Percentiles rank a stretch among this genome's conserved stretches.
Evolutionary conservation across 2,329 filamentous ascomycete genomes (phyloP).

Genomic region (Arthrocladium fulminans): DNA sequence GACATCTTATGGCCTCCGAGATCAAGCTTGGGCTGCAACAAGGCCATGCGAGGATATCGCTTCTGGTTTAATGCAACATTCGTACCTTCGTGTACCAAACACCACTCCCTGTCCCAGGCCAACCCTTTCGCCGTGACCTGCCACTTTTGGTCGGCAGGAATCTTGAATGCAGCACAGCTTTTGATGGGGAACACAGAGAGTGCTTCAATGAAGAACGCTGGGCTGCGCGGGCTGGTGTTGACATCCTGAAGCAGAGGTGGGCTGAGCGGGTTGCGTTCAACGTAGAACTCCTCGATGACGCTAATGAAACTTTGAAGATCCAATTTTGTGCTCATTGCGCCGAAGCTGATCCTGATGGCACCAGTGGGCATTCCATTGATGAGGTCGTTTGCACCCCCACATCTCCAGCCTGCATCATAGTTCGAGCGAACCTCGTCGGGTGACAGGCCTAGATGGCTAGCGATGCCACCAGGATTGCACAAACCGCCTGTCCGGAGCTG

Average conservation of each 20-base stretch:
- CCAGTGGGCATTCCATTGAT: constrained; percentile 80
- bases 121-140: constrained; percentile 72
- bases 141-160: constrained; percentile 61
- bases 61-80: constrained; percentile 83
- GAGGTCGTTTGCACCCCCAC: constrained; percentile 73
- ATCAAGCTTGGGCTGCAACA: constrained; percentile 68
- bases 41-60: constrained; percentile 74
- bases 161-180: constrained; percentile 71
- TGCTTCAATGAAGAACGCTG: constrained; percentile 48
- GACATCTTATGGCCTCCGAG: constrained; percentile 57
- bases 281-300: constrained; percentile 65
- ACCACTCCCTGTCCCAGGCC: constrained; percentile 95
- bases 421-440: constrained; percentile 77
- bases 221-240: not conserved
- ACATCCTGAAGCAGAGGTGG: constrained; percentile 1
- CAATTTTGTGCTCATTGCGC: constrained; percentile 72
- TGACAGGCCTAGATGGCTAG: constrained; percentile 60
- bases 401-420: constrained; percentile 75
- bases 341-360: constrained; percentile 73
- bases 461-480: constrained; percentile 85
- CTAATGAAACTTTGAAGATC: constrained; percentile 65
- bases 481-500: constrained; percentile 81
- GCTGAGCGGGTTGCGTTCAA: constrained; percentile 24
- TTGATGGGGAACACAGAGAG: constrained; percentile 85
- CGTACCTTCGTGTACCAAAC: constrained; percentile 77